Conservation (phyloP, 2,329 filamentous ascomycete species). For the Claviceps humidiphila region DNA sequence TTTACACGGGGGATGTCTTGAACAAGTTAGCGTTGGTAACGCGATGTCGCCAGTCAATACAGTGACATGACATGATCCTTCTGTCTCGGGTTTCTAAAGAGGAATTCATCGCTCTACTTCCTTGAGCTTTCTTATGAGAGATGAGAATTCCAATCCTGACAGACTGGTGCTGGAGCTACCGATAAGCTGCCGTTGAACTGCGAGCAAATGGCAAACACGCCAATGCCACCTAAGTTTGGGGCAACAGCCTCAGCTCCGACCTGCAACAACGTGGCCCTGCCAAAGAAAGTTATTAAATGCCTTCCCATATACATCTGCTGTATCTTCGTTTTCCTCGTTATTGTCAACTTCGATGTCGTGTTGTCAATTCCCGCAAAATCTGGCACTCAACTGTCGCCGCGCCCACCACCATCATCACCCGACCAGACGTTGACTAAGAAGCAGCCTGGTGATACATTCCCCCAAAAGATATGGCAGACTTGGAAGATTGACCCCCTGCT, state of each 20-base stretch:
- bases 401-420: neutral
- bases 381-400: neutral
- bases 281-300: constrained; percentile 33
- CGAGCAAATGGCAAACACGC: neutral
- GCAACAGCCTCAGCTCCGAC: constrained; percentile 7
- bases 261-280: constrained; percentile 24
- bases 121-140: no score
- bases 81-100: no score
- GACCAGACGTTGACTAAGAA: neutral
- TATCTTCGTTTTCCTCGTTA: constrained; percentile 23
- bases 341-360: neutral
- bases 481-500: constrained; percentile 58
- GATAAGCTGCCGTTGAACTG: neutral
- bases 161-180: no score
- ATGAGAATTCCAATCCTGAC: neutral
- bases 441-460: constrained; percentile 31
- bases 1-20: neutral
- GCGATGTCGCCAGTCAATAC: neutral
- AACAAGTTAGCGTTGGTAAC: neutral
- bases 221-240: neutral
- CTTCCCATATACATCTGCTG: constrained; percentile 32
- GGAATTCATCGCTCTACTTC: no score
- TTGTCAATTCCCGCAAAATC: neutral
- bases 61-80: neutral
- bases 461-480: constrained; percentile 62